Conservation (phyloP, 768 basidiomycete species). For the Auricularia cornea region DNA sequence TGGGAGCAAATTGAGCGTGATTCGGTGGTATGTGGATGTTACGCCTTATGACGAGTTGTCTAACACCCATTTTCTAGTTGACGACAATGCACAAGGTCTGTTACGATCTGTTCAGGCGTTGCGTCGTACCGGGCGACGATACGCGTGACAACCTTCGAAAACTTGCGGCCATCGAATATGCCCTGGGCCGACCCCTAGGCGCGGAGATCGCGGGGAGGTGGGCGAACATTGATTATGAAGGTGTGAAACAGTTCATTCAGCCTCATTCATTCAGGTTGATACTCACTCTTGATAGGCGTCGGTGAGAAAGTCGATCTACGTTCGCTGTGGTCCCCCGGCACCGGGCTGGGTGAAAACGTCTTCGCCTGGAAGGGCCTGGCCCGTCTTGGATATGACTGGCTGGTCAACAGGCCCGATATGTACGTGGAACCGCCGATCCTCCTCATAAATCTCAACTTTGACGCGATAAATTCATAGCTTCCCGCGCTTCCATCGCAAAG, state of each 20-base stretch:
- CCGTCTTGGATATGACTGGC: slow-evolving; percentile 11
- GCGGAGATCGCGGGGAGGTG: slow-evolving; percentile 14
- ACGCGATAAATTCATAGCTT: slow-evolving; percentile 16
- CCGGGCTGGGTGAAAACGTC: slow-evolving; percentile 5
- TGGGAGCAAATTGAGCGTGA: background rate
- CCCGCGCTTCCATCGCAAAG: slow-evolving; percentile 15
- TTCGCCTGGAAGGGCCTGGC: slow-evolving; percentile 17
- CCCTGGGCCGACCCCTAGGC: slow-evolving; percentile 16
- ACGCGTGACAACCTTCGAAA: slow-evolving; percentile 2
- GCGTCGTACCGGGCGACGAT: slow-evolving; percentile 11
- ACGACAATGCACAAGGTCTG: slow-evolving; percentile 15
- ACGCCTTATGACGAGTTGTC: background rate
- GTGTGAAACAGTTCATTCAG: background rate
- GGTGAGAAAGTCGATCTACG: slow-evolving; percentile 14
- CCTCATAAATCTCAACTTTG: too few species aligned
- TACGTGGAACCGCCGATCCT: slow-evolving; percentile 11
- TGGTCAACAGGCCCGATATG: slow-evolving; percentile 16
- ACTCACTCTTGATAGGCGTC: slow-evolving; percentile 4
- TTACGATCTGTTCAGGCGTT: slow-evolving; percentile 11
- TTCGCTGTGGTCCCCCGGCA: slow-evolving; percentile 14
- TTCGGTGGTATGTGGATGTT: background rate
- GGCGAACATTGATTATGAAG: slow-evolving; percentile 15
- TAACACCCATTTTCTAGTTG: slow-evolving; percentile 5
- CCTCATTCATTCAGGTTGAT: background rate
- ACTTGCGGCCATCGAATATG: slow-evolving; percentile 14